phyloP scores from a whole-genome alignment of 768 basidiomycete genomes.

The Coprinellus aureogranulatus region DNA sequence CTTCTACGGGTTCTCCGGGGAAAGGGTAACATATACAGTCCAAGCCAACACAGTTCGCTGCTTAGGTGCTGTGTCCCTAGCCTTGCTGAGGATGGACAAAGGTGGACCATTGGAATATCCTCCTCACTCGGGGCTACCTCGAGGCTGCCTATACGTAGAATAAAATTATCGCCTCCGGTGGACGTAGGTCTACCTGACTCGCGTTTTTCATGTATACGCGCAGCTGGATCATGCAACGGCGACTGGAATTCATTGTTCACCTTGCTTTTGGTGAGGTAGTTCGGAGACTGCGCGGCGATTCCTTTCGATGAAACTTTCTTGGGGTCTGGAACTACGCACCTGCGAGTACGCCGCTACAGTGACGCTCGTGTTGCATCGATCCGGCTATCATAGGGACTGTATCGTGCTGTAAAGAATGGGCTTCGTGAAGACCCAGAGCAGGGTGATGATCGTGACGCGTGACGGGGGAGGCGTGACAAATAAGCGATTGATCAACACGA shows the following conservation, averaged over 20 bases:
- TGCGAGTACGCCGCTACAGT: no score
- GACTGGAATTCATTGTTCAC: background rate
- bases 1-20: no score
- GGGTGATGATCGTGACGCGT: slow-evolving; percentile 1
- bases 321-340: no score
- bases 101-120: no score
- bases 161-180: background rate
- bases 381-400: background rate
- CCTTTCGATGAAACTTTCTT: background rate
- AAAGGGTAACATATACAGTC: background rate
- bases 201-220: no score
- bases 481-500: slow-evolving; percentile 16
- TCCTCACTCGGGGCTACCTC: no score
- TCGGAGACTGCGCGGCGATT: background rate
- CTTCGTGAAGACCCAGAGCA: background rate
- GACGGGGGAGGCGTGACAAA: slow-evolving; percentile 16
- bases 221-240: no score
- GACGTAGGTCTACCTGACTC: background rate
- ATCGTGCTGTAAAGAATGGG: background rate
- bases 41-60: background rate
- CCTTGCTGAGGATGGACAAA: no score
- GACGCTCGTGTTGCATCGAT: no score
- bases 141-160: background rate
- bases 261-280: background rate
- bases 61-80: no score